These are phyloP conservation scores for Fragilaria crotonensis DNA, from an alignment of 108 stramenopile genomes.

Conservation along the genomic window DNA sequence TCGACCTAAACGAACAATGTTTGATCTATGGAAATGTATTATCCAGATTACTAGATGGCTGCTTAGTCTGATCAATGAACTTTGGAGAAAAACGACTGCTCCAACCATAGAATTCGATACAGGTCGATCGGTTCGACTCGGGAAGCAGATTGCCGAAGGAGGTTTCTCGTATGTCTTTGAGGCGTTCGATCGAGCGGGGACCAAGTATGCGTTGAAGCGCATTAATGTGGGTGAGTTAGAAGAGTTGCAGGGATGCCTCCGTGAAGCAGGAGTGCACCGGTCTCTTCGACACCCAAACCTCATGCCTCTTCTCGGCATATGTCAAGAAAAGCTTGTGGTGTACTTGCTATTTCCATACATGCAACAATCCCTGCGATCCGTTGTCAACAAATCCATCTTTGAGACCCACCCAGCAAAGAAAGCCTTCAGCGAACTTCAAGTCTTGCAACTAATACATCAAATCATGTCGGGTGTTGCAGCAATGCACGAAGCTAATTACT, in stretches of 20 bases:
- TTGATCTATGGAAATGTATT: background rate
- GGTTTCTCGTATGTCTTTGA: conserved; percentile 67
- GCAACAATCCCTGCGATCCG: conserved; percentile 43
- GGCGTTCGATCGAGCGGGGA: conserved; percentile 16
- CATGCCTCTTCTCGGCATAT: conserved; percentile 34
- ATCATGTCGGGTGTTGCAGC: conserved; percentile 39
- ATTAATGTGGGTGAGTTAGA: conserved; percentile 55
- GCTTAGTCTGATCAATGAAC: background rate
- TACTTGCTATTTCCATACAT: conserved; percentile 82
- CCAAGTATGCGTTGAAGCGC: conserved; percentile 64
- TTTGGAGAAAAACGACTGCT: conserved; percentile 16
- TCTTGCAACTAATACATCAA: conserved; percentile 45
- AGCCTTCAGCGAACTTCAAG: conserved; percentile 29
- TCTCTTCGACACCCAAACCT: conserved; percentile 19
- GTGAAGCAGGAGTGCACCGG: conserved; percentile 71
- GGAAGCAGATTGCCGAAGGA: conserved; percentile 66
- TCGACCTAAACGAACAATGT: background rate
- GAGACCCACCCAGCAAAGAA: background rate
- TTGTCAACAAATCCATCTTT: conserved; percentile 58
- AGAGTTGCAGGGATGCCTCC: conserved; percentile 35
- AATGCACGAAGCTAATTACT: conserved; percentile 52
- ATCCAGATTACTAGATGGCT: background rate
- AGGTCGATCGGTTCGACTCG: conserved; percentile 38
- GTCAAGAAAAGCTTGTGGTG: conserved; percentile 20
- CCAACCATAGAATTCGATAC: conserved; percentile 35